Evolutionary conservation across 306 rosid species (phyloP), one percentile per base, ranked within the genome.

Genomic region (Prunus fruticosa): DNA sequence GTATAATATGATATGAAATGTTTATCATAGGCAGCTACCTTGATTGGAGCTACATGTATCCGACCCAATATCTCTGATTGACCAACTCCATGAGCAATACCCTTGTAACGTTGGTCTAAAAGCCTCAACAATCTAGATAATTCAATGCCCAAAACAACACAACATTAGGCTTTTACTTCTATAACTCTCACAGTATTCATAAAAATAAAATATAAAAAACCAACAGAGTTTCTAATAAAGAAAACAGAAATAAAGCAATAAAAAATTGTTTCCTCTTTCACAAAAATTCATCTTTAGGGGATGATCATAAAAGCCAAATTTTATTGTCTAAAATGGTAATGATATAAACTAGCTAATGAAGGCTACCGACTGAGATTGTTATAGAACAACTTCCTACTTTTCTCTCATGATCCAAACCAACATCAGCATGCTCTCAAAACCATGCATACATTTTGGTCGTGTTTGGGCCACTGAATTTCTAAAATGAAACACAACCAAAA

Each of bases 61-160:
- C 93, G 86, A 72, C 99, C 99, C 82, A 96, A 87, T 80, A 96
- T 96, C 91, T 96, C 98, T 5, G 97, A 82, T 78, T 96, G 98
- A 74, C 99, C 99, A 74, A 96, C 99, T 54, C 99, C 99, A 62
- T 88, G 98, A 83, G 99, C 99, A 82, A 91, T 87, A 54, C 99
- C 99, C 82, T 75, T 96, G 75, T 89, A 96, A 67, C 99, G 99
- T 83, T 88, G 90, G 81, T 96, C 99, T 77, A 92, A 61, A 78
- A 96, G 99, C 87, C 99, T 89, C 87, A 92, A 80, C 91, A 96
- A 87, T 86, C 99, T 96, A 88, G 65, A 60, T 47, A 74, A 79
- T 56, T 80, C 64, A 73, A 78, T 34, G 38, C 75, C 34, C n/a
- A 68, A 67, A 76, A 73, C 61, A 82, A 75, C 15, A 64, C 38